Conservation (phyloP, 2,329 filamentous ascomycete species). For the Colletotrichum chrysophilum region DNA sequence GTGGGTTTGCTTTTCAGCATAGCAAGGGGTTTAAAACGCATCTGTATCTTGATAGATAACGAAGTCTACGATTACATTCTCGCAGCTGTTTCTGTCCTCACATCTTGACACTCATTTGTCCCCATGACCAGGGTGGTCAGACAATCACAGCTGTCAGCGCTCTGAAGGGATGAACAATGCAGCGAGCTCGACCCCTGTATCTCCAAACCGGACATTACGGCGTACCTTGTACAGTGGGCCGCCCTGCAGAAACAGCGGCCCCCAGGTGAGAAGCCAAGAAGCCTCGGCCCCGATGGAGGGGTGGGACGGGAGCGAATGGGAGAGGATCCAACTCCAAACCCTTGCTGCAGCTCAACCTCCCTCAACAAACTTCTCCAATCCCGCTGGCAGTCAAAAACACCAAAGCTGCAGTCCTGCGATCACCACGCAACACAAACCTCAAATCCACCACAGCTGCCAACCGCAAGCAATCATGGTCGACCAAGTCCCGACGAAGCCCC, state of each 20-base stretch:
- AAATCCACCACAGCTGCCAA: background rate
- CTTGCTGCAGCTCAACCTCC: constrained; percentile 20
- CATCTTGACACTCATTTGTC: background rate
- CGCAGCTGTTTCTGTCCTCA: background rate
- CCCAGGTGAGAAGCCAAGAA: background rate
- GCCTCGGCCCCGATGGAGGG: constrained; percentile 10
- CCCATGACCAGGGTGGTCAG: background rate
- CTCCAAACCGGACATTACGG: background rate
- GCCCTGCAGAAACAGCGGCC: background rate
- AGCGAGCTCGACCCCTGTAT: background rate
- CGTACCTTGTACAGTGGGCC: constrained; percentile 8
- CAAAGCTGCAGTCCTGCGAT: background rate
- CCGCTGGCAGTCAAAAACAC: background rate
- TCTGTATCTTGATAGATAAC: background rate
- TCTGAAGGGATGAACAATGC: background rate
- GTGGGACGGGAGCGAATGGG: background rate
- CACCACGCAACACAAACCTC: background rate
- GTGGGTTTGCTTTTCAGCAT: background rate
- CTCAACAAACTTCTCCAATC: constrained; percentile 15
- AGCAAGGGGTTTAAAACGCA: constrained; percentile 4
- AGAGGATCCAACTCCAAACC: background rate
- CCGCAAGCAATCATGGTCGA: constrained; percentile 17
- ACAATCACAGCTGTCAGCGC: background rate
- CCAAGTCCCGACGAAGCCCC: constrained; percentile 22
- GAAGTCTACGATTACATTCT: background rate